Conservation (phyloP, 179 eudicot genomes). For the Corrigiola litoralis region DNA sequence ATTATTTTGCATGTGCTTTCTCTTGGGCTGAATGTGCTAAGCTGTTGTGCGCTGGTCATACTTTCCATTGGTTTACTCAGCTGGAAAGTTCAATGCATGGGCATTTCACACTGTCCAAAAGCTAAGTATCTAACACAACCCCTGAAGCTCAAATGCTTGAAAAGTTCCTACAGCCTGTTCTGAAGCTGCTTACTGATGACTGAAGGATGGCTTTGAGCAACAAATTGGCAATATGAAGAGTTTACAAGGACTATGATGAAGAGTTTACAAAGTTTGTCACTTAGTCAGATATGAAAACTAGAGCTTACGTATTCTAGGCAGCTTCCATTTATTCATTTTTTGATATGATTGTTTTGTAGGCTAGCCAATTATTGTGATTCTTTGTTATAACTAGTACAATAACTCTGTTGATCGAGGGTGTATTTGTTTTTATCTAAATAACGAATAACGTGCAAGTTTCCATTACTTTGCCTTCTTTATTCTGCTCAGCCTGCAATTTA, state of each 20-base stretch:
- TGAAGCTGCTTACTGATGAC: background rate
- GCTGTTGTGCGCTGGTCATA: conserved; percentile 18
- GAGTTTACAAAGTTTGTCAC: background rate
- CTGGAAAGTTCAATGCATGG: conserved; percentile 19
- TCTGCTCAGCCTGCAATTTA: background rate
- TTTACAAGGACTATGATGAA: background rate
- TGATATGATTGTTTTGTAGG: background rate
- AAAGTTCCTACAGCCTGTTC: background rate
- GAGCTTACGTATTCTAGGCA: conserved; percentile 3
- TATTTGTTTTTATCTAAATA: background rate
- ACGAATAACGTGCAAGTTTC: background rate
- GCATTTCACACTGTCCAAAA: conserved; percentile 1
- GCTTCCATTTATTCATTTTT: background rate
- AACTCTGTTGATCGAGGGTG: background rate
- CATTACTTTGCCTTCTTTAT: background rate
- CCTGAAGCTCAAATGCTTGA: background rate
- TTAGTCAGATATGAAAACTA: background rate
- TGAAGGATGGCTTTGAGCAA: background rate
- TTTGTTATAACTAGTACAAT: conserved; percentile 8
- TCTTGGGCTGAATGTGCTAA: conserved; percentile 11
- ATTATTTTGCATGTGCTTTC: conserved; percentile 23
- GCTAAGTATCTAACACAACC: background rate
- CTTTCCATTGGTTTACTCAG: conserved; percentile 3
- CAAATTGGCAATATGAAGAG: background rate
- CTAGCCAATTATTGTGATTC: background rate